phyloP scores from a whole-genome alignment of 495 filamentous ascomycete species.

The Glarea lozoyensis region DNA sequence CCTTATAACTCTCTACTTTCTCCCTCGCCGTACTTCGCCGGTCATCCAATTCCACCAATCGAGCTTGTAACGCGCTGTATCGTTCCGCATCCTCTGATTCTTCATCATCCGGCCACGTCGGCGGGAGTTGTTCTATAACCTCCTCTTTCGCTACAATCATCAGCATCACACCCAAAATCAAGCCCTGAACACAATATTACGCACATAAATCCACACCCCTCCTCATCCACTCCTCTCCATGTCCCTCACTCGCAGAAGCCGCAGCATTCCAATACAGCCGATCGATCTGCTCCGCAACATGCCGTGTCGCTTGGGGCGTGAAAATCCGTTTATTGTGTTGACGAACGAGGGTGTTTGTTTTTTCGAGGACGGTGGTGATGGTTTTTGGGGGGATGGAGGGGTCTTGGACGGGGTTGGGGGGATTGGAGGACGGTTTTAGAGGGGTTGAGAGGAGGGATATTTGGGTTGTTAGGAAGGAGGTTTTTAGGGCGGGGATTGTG shows the following conservation, averaged over 20 bases:
- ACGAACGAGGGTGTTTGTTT: constrained; percentile 56
- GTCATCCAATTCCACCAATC: constrained; percentile 41
- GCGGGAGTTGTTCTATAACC: constrained; percentile 34
- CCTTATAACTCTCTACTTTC: constrained; percentile 46
- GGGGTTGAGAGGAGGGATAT: constrained; percentile 19
- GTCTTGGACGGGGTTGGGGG: no score
- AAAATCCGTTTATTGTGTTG: constrained; percentile 67
- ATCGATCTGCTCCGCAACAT: constrained; percentile 78
- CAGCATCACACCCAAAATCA: no score
- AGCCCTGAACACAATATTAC: no score
- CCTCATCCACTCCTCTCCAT: constrained; percentile 34
- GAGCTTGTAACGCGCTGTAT: constrained; percentile 46
- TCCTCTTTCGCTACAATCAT: constrained; percentile 32
- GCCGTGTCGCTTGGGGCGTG: constrained; percentile 62
- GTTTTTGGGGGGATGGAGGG: no score
- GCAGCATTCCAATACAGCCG: constrained; percentile 54
- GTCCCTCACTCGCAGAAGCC: constrained; percentile 26
- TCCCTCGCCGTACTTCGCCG: constrained; percentile 42
- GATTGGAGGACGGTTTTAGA: constrained; percentile 8
- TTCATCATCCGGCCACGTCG: constrained; percentile 28
- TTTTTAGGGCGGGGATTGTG: constrained; percentile 21
- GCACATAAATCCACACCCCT: constrained; percentile 33
- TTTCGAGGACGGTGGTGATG: no score
- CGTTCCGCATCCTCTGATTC: constrained; percentile 28
- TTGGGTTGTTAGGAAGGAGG: constrained; percentile 17